Conservation (phyloP, 2,329 filamentous ascomycete genomes). For the Polytolypa hystricis region DNA sequence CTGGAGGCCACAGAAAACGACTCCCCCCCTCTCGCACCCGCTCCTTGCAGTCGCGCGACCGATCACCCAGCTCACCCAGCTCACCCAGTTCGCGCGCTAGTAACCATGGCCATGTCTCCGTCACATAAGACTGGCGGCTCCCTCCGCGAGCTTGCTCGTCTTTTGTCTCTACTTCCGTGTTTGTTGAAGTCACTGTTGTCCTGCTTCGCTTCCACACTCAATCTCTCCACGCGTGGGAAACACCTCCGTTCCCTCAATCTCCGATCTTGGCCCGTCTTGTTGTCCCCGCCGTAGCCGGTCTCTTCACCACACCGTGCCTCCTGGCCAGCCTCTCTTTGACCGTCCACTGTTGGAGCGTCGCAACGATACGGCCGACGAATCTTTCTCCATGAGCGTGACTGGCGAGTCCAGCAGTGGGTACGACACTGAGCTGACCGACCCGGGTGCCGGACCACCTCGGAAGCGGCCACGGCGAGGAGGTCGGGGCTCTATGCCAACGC, state of each 20-base stretch:
- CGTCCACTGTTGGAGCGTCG: too few species aligned
- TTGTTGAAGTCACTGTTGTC: not conserved
- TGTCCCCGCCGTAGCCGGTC: too few species aligned
- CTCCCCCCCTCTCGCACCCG: too few species aligned
- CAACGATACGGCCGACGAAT: not conserved
- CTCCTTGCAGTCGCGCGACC: too few species aligned
- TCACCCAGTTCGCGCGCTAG: slow-evolving; percentile 1
- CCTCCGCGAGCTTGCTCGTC: not conserved
- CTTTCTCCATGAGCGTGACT: not conserved
- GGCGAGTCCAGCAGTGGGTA: not conserved
- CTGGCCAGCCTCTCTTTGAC: too few species aligned
- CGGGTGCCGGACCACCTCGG: slow-evolving; percentile 5
- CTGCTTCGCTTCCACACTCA: not conserved
- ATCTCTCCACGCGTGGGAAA: not conserved
- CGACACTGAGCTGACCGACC: slow-evolving; percentile 11
- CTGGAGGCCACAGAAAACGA: too few species aligned
- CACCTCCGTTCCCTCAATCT: too few species aligned
- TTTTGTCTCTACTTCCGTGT: not conserved
- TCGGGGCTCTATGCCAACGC: slow-evolving; percentile 1
- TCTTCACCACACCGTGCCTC: too few species aligned
- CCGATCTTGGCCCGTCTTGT: not conserved
- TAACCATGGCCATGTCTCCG: slow-evolving; percentile 1
- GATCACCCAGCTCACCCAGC: not conserved
- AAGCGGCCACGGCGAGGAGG: slow-evolving; percentile 6
- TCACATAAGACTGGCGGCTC: slow-evolving; percentile 1